A percentile compares a stretch with the other conserved stretches of the same genome.
Conservation (phyloP, 169 alveolate species). For the Plasmodium berghei region DNA sequence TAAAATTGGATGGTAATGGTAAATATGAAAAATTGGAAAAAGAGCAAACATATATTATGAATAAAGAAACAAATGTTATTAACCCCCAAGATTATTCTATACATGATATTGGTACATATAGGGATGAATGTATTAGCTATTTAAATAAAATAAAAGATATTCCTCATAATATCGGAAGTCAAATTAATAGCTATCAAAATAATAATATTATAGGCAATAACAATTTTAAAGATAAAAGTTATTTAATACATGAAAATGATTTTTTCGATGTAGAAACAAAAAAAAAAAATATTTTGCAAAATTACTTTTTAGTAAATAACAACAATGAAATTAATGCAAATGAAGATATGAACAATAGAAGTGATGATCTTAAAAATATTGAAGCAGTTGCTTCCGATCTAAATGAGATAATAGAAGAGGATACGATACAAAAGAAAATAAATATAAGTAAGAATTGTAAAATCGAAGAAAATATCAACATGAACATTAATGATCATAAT, state of each 20-base stretch:
- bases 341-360: too few relatives aligned
- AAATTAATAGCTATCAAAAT: neutral
- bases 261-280: neutral
- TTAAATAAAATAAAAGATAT: neutral
- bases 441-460: too few relatives aligned
- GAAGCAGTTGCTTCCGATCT: too few relatives aligned
- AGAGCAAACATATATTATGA: neutral
- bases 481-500: too few relatives aligned
- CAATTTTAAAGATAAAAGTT: neutral
- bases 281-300: neutral
- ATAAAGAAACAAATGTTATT: neutral
- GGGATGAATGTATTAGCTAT: neutral
- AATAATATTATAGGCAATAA: neutral
- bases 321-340: neutral
- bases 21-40: neutral
- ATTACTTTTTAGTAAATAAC: neutral
- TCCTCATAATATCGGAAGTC: neutral
- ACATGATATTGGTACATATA: neutral
- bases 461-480: too few relatives aligned
- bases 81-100: neutral
- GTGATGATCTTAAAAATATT: too few relatives aligned
- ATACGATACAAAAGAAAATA: too few relatives aligned
- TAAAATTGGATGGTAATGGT: neutral
- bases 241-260: neutral
- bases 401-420: too few relatives aligned